phyloP scores from a whole-genome alignment of 1,284 basidiomycete genomes.

The Boletus sp. region DNA sequence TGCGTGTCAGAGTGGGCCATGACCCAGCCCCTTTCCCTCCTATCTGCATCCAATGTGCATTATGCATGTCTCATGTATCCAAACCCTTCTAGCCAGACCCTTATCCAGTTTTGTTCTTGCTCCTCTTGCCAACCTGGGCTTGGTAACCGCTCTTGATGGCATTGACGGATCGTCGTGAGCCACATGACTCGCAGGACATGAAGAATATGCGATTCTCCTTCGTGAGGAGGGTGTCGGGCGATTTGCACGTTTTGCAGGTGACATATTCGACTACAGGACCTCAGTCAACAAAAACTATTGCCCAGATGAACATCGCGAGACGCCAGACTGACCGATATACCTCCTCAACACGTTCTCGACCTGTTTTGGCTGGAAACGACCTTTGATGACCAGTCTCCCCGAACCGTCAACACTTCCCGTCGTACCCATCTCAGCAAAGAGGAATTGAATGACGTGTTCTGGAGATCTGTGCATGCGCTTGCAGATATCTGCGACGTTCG shows the following conservation, averaged over 20 bases:
- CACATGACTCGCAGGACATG: slow-evolving; percentile 95
- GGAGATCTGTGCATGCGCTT: slow-evolving; percentile 98
- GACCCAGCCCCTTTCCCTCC: not conserved
- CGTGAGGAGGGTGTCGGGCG: slow-evolving; percentile 91
- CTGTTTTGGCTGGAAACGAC: slow-evolving; percentile 98
- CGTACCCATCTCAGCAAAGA: slow-evolving; percentile 98
- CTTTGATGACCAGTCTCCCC: slow-evolving; percentile 93
- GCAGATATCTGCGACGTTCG: slow-evolving; percentile 97
- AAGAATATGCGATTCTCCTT: slow-evolving; percentile 99
- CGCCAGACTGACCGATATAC: slow-evolving; percentile 76
- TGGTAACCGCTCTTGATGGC: slow-evolving; percentile 99
- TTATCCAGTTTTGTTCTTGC: slow-evolving; percentile 48
- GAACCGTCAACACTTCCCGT: slow-evolving; percentile 93
- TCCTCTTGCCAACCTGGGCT: slow-evolving; percentile 89
- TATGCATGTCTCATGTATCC: not conserved
- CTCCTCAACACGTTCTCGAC: slow-evolving; percentile 96
- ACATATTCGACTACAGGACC: slow-evolving; percentile 88
- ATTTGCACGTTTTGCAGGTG: slow-evolving; percentile 99
- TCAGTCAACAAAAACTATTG: not conserved
- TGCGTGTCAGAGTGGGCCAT: slow-evolving; percentile 6
- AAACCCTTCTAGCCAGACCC: not conserved
- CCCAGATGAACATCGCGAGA: not conserved
- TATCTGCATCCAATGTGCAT: slow-evolving; percentile 7
- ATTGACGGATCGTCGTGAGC: slow-evolving; percentile 88
- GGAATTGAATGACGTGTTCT: slow-evolving; percentile 98